phyloP scores from a whole-genome alignment of 2,329 filamentous ascomycete species.

The Taxawa tesnikishii region DNA sequence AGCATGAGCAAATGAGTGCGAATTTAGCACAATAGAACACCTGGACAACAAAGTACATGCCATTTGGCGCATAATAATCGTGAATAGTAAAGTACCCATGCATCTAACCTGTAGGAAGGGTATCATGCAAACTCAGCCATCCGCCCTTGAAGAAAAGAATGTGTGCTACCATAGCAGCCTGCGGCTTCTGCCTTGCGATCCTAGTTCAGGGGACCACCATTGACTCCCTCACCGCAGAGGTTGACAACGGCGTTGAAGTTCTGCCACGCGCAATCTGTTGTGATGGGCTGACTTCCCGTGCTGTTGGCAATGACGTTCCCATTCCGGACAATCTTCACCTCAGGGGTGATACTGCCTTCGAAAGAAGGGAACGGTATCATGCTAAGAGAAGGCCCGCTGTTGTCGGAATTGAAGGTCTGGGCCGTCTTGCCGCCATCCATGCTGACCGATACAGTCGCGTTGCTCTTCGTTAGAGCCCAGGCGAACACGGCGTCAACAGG shows the following conservation, averaged over 20 bases:
- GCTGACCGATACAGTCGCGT: conserved; percentile 19
- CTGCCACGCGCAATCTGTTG: conserved; percentile 16
- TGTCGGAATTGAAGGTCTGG: conserved; percentile 20
- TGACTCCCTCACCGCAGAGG: conserved; percentile 18
- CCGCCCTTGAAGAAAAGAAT: too few relatives aligned
- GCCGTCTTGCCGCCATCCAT: conserved; percentile 21
- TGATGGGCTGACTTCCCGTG: conserved; percentile 16
- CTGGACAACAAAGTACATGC: too few relatives aligned
- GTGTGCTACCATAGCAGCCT: too few relatives aligned
- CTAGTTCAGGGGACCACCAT: too few relatives aligned
- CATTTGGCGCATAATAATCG: too few relatives aligned
- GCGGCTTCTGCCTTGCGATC: too few relatives aligned
- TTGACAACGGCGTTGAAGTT: conserved; percentile 25
- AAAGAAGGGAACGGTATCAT: conserved; percentile 21
- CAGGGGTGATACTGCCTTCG: conserved; percentile 17
- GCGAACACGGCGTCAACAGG: conserved; percentile 24
- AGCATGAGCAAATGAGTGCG: too few relatives aligned
- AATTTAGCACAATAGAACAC: too few relatives aligned
- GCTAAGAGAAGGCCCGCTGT: conserved; percentile 17
- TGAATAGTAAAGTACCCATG: too few relatives aligned
- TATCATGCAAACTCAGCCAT: too few relatives aligned
- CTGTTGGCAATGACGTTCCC: conserved; percentile 13
- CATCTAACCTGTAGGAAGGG: too few relatives aligned
- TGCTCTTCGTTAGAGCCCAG: conserved; percentile 21
- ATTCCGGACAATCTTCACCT: conserved; percentile 19